Conservation (phyloP, 805 yeast genomes). For the Wickerhamomyces pijperi region DNA sequence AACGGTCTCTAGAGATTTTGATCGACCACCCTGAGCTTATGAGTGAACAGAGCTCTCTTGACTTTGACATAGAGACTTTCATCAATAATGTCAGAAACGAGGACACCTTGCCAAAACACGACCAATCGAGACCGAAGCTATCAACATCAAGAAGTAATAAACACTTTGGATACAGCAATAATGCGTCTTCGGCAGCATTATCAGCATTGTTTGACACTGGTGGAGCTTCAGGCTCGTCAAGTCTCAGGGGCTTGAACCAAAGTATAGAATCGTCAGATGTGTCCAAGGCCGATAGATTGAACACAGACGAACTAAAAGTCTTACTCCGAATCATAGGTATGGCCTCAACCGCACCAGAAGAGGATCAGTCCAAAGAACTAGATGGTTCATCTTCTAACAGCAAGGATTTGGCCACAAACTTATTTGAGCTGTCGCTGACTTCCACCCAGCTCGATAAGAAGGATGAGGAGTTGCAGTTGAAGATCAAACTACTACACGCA, state of each 20-base stretch:
- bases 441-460: slow-evolving; percentile 22
- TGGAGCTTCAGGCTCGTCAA: slow-evolving; percentile 1
- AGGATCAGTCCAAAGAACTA: slow-evolving; percentile 4
- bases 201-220: slow-evolving; percentile 21
- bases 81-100: slow-evolving; percentile 15
- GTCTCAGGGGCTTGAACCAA: too few relatives aligned
- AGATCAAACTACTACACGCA: slow-evolving; percentile 43
- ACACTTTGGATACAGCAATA: slow-evolving; percentile 20
- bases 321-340: slow-evolving; percentile 37
- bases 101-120: neutral
- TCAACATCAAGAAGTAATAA: slow-evolving; percentile 5
- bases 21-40: slow-evolving; percentile 23
- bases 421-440: slow-evolving; percentile 42
- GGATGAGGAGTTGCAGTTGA: slow-evolving; percentile 13
- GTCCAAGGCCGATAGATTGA: slow-evolving; percentile 2
- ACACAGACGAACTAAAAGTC: slow-evolving; percentile 25
- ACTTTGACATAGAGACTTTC: slow-evolving; percentile 17
- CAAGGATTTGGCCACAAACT: slow-evolving; percentile 34
- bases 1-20: slow-evolving; percentile 64
- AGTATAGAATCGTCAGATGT: too few relatives aligned
- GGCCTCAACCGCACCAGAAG: neutral
- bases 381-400: slow-evolving; percentile 19
- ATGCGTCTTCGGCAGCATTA: slow-evolving; percentile 29
- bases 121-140: neutral
- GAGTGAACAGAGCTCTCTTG: slow-evolving; percentile 3